phyloP scores from a whole-genome alignment of 192 early-diverging fungal species.

The Backusella westeae region DNA sequence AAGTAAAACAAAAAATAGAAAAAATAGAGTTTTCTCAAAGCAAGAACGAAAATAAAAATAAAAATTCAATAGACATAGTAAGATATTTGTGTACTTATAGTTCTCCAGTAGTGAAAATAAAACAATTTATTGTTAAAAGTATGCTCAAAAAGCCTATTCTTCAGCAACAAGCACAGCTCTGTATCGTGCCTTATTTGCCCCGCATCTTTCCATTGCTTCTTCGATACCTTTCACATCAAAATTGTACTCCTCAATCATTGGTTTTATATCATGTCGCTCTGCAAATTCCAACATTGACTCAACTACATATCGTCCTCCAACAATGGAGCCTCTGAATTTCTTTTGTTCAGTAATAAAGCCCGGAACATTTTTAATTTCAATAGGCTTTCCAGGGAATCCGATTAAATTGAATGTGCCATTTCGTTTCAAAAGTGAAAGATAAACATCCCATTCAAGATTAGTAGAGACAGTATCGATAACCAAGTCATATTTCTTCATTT shows the following conservation, averaged over 20 bases:
- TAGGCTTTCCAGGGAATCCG: conserved; percentile 11
- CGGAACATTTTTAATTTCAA: conserved; percentile 36
- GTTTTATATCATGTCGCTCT: conserved; percentile 60
- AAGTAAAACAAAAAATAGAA: no score
- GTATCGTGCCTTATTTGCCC: conserved; percentile 58
- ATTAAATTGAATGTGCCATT: conserved; percentile 25
- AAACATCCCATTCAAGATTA: conserved; percentile 38
- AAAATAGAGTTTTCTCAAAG: no score
- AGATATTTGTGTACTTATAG: no score
- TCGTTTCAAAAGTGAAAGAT: conserved; percentile 39
- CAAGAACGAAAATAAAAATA: no score
- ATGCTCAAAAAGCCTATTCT: neutral
- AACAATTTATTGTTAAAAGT: neutral
- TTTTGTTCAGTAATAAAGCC: conserved; percentile 42
- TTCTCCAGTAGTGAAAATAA: no score
- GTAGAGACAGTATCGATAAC: conserved; percentile 44
- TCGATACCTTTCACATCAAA: conserved; percentile 50
- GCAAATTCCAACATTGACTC: conserved; percentile 69
- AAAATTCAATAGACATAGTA: no score
- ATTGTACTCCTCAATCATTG: conserved; percentile 63
- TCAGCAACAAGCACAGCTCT: conserved; percentile 59
- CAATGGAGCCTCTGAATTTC: conserved; percentile 60
- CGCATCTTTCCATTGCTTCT: conserved; percentile 57
- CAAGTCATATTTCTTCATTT: conserved; percentile 38
- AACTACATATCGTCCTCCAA: conserved; percentile 59